Percentiles rank a stretch among this genome's conserved stretches.
Evolutionary conservation across 805 yeast genomes (phyloP).

Genomic region (Cyberlindnera galapagoensis): DNA sequence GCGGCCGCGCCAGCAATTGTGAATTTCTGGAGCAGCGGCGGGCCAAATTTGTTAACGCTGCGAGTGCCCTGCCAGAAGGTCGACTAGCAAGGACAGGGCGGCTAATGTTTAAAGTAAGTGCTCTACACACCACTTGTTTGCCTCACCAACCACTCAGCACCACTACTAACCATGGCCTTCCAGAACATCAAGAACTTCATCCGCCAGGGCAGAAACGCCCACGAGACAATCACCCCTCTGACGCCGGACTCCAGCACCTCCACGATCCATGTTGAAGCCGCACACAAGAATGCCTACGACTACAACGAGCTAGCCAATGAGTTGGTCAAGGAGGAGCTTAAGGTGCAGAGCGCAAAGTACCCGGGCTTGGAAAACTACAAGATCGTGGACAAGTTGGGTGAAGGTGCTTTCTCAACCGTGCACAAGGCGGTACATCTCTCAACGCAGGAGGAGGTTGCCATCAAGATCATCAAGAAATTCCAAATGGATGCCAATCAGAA

Average conservation of each 20-base stretch:
- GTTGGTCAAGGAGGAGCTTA: slow-evolving; percentile 21
- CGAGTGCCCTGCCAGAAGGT: too few relatives aligned
- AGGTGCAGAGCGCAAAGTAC: slow-evolving; percentile 16
- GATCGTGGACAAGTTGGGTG: slow-evolving; percentile 47
- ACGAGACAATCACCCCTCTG: slow-evolving; percentile 4
- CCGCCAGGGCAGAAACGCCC: slow-evolving; percentile 37
- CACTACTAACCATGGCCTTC: slow-evolving; percentile 6
- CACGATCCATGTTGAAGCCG: slow-evolving; percentile 1
- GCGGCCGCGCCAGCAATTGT: too few relatives aligned
- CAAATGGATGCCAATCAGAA: slow-evolving; percentile 29
- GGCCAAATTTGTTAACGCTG: too few relatives aligned
- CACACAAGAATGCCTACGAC: slow-evolving; percentile 11
- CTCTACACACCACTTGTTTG: too few relatives aligned
- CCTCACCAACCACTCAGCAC: too few relatives aligned
- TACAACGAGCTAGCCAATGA: slow-evolving; percentile 23
- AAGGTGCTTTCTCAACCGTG: slow-evolving; percentile 89
- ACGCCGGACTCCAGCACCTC: neutral
- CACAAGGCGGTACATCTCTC: slow-evolving; percentile 55
- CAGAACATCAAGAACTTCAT: slow-evolving; percentile 37
- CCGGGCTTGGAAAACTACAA: slow-evolving; percentile 26
- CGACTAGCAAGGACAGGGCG: too few relatives aligned
- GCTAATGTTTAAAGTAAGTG: too few relatives aligned
- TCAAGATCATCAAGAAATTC: slow-evolving; percentile 64
- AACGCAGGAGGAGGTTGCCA: slow-evolving; percentile 49
- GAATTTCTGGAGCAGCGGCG: too few relatives aligned